Conservation (phyloP, 2,329 filamentous ascomycete species). For the Phaeoacremonium minimum region DNA sequence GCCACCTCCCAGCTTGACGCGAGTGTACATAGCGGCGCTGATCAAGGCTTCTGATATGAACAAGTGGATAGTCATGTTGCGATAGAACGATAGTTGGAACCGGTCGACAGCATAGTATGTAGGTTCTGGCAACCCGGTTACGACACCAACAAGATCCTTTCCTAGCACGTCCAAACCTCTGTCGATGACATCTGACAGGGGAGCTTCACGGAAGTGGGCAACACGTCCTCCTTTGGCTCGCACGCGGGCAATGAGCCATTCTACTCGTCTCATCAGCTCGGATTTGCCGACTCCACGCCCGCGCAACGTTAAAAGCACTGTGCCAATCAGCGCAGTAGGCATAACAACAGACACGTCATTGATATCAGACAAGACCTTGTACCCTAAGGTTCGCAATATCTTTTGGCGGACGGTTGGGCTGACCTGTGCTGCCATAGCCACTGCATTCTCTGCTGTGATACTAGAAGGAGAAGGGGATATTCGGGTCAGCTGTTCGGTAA, state of each 20-base stretch:
- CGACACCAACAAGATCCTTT: constrained; percentile 76
- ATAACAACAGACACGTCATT: constrained; percentile 96
- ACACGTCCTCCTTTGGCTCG: constrained; percentile 84
- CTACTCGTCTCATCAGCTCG: constrained; percentile 79
- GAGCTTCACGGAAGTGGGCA: constrained; percentile 82
- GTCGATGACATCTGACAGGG: constrained; percentile 78
- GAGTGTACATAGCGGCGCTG: constrained; percentile 83
- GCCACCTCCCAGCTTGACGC: constrained; percentile 86
- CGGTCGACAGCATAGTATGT: constrained; percentile 94
- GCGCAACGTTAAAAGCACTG: constrained; percentile 83
- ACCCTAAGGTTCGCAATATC: constrained; percentile 80
- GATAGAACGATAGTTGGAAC: constrained; percentile 96
- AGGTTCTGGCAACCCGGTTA: constrained; percentile 78
- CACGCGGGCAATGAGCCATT: constrained; percentile 84
- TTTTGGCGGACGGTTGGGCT: constrained; percentile 59
- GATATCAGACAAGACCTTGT: constrained; percentile 89
- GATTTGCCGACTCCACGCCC: constrained; percentile 86
- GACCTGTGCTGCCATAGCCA: constrained; percentile 31
- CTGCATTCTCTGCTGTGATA: constrained; percentile 39
- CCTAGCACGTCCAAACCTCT: constrained; percentile 89
- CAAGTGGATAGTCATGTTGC: constrained; percentile 98
- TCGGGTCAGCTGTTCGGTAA: constrained; percentile 68
- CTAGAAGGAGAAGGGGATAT: constrained; percentile 45
- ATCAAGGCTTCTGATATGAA: constrained; percentile 93
- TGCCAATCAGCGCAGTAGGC: constrained; percentile 94